These are phyloP conservation scores for Kodamaea sp. DNA, from an alignment of 1,139 yeast genomes.

Conservation along the genomic window DNA sequence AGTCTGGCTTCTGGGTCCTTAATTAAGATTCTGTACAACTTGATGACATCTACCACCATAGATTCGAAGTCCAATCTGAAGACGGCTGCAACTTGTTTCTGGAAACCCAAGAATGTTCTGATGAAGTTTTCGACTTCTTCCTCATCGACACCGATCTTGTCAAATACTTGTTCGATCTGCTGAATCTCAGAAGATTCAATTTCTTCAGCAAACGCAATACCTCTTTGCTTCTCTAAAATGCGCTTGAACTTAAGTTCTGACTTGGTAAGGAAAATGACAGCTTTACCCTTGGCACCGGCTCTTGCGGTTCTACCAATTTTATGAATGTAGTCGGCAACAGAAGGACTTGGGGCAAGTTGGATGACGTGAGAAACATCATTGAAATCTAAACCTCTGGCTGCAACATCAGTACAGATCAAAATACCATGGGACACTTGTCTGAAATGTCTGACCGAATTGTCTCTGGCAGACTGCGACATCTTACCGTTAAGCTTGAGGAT, in stretches of 20 bases:
- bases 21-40: slow-evolving; percentile 16
- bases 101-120: slow-evolving; percentile 13
- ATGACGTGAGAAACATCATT: slow-evolving; percentile 98
- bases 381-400: slow-evolving; percentile 96
- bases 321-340: slow-evolving; percentile 78
- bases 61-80: slow-evolving; percentile 26
- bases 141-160: slow-evolving; percentile 12
- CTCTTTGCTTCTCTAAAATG: slow-evolving; percentile 45
- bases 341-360: slow-evolving; percentile 89
- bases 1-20: slow-evolving; percentile 17
- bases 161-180: slow-evolving; percentile 11
- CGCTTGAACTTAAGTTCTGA: slow-evolving; percentile 51
- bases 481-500: slow-evolving; percentile 65
- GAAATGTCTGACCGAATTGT: slow-evolving; percentile 56
- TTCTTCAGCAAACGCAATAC: slow-evolving; percentile 49
- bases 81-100: slow-evolving; percentile 25
- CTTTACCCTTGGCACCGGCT: slow-evolving; percentile 79
- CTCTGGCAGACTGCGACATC: slow-evolving; percentile 65
- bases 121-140: slow-evolving; percentile 16
- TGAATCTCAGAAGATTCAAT: slow-evolving; percentile 19
- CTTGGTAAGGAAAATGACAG: slow-evolving; percentile 52
- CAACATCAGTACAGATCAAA: slow-evolving; percentile 93
- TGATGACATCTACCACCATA: slow-evolving; percentile 13
- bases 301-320: slow-evolving; percentile 99
- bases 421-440: slow-evolving; percentile 63